A percentile compares a stretch with the other conserved stretches of the same genome.
phyloP scores from a whole-genome alignment of 768 basidiomycete species.

The Pisolithus marmoratus region DNA sequence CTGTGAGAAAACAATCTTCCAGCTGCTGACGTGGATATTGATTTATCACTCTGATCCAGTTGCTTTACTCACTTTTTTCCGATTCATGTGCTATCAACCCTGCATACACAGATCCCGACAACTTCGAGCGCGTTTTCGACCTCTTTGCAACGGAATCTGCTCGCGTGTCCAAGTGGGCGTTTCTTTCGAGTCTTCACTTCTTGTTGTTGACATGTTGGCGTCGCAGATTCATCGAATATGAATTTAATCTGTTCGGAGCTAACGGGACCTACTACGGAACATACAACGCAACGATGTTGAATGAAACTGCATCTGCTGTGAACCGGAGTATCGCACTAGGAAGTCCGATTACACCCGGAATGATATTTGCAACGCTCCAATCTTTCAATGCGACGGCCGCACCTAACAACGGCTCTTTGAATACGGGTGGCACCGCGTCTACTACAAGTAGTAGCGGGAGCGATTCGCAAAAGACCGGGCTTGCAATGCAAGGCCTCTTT shows the following conservation, averaged over 20 bases:
- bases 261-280: slow-evolving; percentile 47
- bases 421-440: slow-evolving; percentile 11
- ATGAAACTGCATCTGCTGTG: slow-evolving; percentile 41
- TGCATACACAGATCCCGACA: slow-evolving; percentile 56
- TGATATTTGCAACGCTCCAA: slow-evolving; percentile 64
- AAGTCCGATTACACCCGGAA: slow-evolving; percentile 46
- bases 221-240: slow-evolving; percentile 46
- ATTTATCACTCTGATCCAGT: slow-evolving; percentile 31
- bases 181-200: not conserved
- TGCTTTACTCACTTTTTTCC: slow-evolving; percentile 73
- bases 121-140: slow-evolving; percentile 70
- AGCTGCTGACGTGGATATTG: not conserved
- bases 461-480: slow-evolving; percentile 40
- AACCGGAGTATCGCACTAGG: slow-evolving; percentile 37
- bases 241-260: slow-evolving; percentile 53
- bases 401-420: slow-evolving; percentile 6
- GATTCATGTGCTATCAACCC: slow-evolving; percentile 70
- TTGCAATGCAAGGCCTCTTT: slow-evolving; percentile 65
- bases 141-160: slow-evolving; percentile 69
- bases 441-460: slow-evolving; percentile 7
- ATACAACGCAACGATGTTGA: slow-evolving; percentile 61
- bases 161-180: slow-evolving; percentile 48
- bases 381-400: slow-evolving; percentile 55
- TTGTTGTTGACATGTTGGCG: not conserved
- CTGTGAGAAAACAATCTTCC: slow-evolving; percentile 40